Evolutionary conservation across 352 stramenopile genomes (phyloP), one percentile per base, ranked within the genome.

Genomic region (Globisporangium nodosum): DNA sequence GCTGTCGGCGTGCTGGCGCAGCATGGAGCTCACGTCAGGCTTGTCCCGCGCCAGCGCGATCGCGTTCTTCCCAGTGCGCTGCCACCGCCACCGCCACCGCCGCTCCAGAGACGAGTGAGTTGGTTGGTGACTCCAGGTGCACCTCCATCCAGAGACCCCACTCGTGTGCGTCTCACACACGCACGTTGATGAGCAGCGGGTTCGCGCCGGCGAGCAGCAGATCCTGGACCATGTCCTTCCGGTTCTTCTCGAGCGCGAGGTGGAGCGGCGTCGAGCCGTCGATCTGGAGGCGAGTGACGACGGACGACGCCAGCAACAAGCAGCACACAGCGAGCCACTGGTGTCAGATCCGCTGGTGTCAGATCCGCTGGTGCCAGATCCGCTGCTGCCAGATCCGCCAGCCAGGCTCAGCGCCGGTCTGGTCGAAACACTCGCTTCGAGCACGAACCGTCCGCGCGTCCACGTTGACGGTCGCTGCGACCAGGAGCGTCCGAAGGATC

Each of bases 201-300:
- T 85, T 76, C 3, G 73, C 78, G 3, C 78, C 78, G 20, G 74
- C 67, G 5, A 89, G 70, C 18, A 89, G 53, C 47, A 89, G 58
- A 43, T 81, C 74, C 54, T 87, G 68, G 18, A 86, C 59, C 51
- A 89, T 70, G 18, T 89, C 74, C 37, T 73, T 71, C 13, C 76
- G 76, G 31, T 70, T 73, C 39, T 66, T 52, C 46, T 82, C 62
- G 3, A 85, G 62, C 24, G 76, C 78, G 21, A 89, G 50, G 47
- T 89, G 79, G 20, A 87, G 60, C 18, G 77, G 75, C 12, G 79
- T 89, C 49, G 79, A 79, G 6, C 77, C 79, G 16, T 87, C 77
- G 48, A 85, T 74, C 77, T 89, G 30, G 27, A 16, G 18, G 27
- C 31, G 35, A 13, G 7, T 7, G 35, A 15, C 7, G 35, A 40